Base-by-base conservation (phyloP, 805 yeast species). In the Isabelozyma heimii region DNA sequence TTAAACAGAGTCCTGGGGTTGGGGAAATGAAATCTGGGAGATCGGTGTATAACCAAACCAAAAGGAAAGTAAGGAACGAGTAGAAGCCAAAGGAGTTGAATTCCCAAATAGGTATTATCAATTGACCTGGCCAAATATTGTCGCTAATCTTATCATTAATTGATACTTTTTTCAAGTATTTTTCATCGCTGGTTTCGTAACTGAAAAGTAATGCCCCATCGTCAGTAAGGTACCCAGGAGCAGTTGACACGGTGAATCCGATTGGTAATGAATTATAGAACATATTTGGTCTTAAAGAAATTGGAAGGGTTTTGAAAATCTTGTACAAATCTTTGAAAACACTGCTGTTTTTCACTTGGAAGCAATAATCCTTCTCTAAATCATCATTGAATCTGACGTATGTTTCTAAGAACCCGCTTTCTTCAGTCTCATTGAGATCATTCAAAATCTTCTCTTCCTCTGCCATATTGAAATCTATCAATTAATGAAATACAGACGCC, bases 21-120 rank as follows among this genome's bases (percentile, higher is more conserved):
- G 97, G 97, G 35, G 91, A 81, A 47, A 90, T 73, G 58, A 75
- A 79, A 61, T 90, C 97, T 1, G 99, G 99, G 64, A 94, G 77
- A 70, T 94, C 98, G 1, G 96, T 84, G 67, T 91, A 94, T 50
- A 94, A 78, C 98, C 99, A 94, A 14, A 70, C 68, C 8, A 79
- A 45, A 57, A 89, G 69, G 4, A 71, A 49, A 1, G 75, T 45
- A 14, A 72, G 44, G 47, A 77, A 62, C 33, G 74, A 55, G 55
- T 75, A 70, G 53, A 67, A 76, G 27, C 72, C 75, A 51, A 72
- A 69, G 26, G 67, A 57, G 59, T 80, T 73, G 50, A 69, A 69
- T 51, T 73, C 69, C 91, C 95, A 89, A 24, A 75, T 66, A 4
- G 97, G 97, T 15, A 86, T 59, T 49, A 94, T 73, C 66, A 94